Evolutionary conservation across 345 rosid genomes (phyloP), one percentile per base, ranked within the genome.

Genomic region (Alliaria petiolata): DNA sequence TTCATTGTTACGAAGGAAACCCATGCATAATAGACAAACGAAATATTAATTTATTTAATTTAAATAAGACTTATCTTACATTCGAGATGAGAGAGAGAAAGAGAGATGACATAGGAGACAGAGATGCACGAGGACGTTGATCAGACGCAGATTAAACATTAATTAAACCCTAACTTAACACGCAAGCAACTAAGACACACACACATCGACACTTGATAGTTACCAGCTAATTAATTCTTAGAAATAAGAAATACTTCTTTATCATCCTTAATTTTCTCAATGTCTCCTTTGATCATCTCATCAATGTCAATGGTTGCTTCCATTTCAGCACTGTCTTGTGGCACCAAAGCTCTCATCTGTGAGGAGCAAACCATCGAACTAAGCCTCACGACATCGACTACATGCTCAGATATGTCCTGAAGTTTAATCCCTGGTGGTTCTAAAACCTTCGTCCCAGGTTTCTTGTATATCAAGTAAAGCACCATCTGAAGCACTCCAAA

Each of bases 401-500:
- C 83, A 30, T 86, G 87, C 36, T 85, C 89, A 4, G 81, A 30
- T 49, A 81, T 43, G 49, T 86, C 87, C 1, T 84, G 81, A 26
- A 80, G 83, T 56, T 78, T 81, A 62, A 76, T 76, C 67, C 46
- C 76, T 11, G 82, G 69, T 1, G 81, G 76, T 39, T 67, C 87
- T 62, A 43, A 62, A 35, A 57, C 82, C 51, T 51, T 75, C 25
- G 79, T 78, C 71, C 79, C 84, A 5, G 80, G 74, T 52, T 83
- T 88, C 67, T 70, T 85, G 72, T 89, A 95, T 7, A 95, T 76
- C 75, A 83, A 39, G 56, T 89, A 95, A 39, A 95, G 97, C 30
- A 82, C 19, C 93, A 88, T 92, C 22, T 92, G 98, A 54, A 85
- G 47, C 6, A 87, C 57, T 1, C 98, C 99, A 8, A 90, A 87